phyloP scores from a whole-genome alignment of 2,329 filamentous ascomycete genomes.

The Botrytis byssoidea region DNA sequence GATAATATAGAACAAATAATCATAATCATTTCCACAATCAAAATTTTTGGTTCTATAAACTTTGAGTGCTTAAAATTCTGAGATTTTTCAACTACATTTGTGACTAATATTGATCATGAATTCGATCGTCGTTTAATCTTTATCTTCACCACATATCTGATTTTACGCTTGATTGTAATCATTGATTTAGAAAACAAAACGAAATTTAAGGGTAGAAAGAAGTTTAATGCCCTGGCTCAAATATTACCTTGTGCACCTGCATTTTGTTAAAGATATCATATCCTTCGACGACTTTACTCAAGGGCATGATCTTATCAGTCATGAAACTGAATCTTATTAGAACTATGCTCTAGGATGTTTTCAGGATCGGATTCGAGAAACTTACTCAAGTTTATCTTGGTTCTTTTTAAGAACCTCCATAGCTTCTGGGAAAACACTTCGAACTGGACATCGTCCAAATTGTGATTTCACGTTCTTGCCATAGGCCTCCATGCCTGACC shows the following conservation, averaged over 20 bases:
- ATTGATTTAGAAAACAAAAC: not conserved
- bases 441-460: conserved; percentile 76
- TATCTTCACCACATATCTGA: not conserved
- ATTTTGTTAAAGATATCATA: conserved; percentile 72
- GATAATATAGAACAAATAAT: not conserved
- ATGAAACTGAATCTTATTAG: conserved; percentile 60
- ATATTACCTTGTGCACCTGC: conserved; percentile 73
- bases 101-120: not conserved
- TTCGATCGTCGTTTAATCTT: not conserved
- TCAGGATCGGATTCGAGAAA: conserved; percentile 17
- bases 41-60: not conserved
- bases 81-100: not conserved
- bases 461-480: conserved; percentile 67
- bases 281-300: conserved; percentile 63
- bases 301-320: conserved; percentile 72
- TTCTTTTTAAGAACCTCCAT: conserved; percentile 63
- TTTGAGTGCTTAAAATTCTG: not conserved
- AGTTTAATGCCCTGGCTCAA: conserved; percentile 43
- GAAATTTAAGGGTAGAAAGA: rapidly evolving
- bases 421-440: conserved; percentile 67
- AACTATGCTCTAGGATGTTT: not conserved
- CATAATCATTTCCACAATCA: not conserved
- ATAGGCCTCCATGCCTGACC: conserved; percentile 63
- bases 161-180: not conserved
- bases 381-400: conserved; percentile 65